A percentile compares a stretch with the other conserved stretches of the same genome.
Evolutionary conservation across 768 basidiomycete species (phyloP).

Genomic region (Serendipita sp.): DNA sequence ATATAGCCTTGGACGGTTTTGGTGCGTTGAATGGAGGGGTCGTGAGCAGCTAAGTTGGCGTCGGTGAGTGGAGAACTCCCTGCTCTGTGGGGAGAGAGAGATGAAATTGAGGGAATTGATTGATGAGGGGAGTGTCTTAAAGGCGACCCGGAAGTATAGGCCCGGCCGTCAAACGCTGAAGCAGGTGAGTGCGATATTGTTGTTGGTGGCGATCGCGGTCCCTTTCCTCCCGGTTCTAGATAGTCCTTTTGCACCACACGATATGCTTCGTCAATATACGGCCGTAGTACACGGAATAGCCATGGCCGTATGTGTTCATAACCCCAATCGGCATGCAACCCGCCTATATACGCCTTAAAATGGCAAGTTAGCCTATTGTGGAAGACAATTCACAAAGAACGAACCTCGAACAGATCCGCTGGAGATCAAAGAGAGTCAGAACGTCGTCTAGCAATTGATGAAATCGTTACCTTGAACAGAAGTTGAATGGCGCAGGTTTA

Average conservation of each 20-base stretch:
- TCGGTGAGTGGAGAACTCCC: too few relatives aligned
- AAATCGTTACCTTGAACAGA: constrained; percentile 46
- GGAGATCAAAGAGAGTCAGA: neutral
- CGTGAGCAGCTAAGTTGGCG: too few relatives aligned
- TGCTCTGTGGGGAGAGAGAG: too few relatives aligned
- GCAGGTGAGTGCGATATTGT: too few relatives aligned
- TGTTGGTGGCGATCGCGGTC: too few relatives aligned
- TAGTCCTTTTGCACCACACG: constrained; percentile 37
- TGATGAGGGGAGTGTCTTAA: too few relatives aligned
- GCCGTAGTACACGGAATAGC: constrained; percentile 45
- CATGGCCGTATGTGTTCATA: constrained; percentile 37
- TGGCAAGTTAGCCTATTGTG: neutral
- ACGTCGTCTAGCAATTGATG: neutral
- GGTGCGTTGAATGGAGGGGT: too few relatives aligned
- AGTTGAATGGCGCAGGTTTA: constrained; percentile 48
- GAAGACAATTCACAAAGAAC: constrained; percentile 9
- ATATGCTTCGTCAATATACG: constrained; percentile 49
- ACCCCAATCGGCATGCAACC: constrained; percentile 54
- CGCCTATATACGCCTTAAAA: constrained; percentile 59
- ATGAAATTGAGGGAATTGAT: too few relatives aligned
- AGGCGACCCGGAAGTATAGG: too few relatives aligned
- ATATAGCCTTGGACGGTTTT: too few relatives aligned
- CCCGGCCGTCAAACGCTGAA: too few relatives aligned
- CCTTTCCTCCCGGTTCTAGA: neutral
- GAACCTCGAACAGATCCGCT: constrained; percentile 72